Evolutionary conservation across 2,329 filamentous ascomycete species (phyloP).

Genomic region (Colletotrichum kahawae): DNA sequence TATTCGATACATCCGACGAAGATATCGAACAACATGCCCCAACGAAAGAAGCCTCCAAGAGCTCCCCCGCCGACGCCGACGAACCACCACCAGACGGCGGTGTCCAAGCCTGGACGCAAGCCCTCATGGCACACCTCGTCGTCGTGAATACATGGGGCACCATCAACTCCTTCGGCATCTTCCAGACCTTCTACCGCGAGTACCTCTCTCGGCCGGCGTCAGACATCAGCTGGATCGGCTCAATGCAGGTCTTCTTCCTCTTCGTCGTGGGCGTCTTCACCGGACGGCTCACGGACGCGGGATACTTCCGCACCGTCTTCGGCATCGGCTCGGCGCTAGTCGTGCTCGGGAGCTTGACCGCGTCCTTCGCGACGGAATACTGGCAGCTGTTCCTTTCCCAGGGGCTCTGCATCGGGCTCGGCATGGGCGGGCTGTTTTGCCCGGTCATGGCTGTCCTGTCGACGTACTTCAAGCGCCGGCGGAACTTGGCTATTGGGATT

Average conservation of each 20-base stretch:
- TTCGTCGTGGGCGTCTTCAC: conserved; percentile 47
- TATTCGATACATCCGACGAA: not conserved
- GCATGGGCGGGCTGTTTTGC: conserved; percentile 58
- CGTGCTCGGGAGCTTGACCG: conserved; percentile 48
- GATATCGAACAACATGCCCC: not conserved
- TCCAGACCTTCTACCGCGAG: conserved; percentile 46
- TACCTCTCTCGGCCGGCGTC: conserved; percentile 31
- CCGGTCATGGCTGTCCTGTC: conserved; percentile 62
- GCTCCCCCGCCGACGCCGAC: not conserved
- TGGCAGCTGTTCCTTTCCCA: conserved; percentile 56
- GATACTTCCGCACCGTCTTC: conserved; percentile 44
- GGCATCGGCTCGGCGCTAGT: conserved; percentile 39
- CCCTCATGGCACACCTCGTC: conserved; percentile 32
- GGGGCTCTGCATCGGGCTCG: conserved; percentile 55
- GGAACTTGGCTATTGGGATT: conserved; percentile 61
- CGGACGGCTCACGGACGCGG: conserved; percentile 48
- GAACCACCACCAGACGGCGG: not conserved
- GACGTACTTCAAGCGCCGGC: conserved; percentile 59
- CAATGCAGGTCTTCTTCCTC: conserved; percentile 47
- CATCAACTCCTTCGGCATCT: conserved; percentile 48
- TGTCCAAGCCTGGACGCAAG: not conserved
- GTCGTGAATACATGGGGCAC: conserved; percentile 45
- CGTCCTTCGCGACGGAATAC: conserved; percentile 45
- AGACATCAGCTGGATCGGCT: conserved; percentile 51
- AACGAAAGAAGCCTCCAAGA: not conserved